These are phyloP conservation scores for Dioscorea cayenensis DNA, from an alignment of 116 monocot species.

Conservation along the genomic window DNA sequence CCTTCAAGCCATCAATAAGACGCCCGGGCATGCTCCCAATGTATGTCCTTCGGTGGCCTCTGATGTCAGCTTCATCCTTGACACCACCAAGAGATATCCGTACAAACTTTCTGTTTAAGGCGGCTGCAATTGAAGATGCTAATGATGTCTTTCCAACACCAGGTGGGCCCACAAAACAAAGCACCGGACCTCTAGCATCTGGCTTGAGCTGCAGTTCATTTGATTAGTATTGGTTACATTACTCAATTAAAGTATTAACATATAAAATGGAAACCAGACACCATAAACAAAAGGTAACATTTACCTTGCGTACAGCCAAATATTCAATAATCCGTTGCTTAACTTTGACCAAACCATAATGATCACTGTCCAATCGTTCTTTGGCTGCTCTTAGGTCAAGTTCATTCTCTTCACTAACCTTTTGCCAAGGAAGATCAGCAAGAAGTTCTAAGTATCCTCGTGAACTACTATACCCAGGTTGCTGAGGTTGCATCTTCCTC, in stretches of 20 bases:
- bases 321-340: slow-evolving; percentile 99
- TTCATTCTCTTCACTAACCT: slow-evolving; percentile 84
- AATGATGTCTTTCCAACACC: slow-evolving; percentile 99
- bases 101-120: slow-evolving; percentile 87
- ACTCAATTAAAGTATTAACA: not conserved
- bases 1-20: slow-evolving; percentile 97
- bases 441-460: slow-evolving; percentile 88
- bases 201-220: slow-evolving; percentile 83
- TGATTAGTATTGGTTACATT: not conserved
- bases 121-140: slow-evolving; percentile 94
- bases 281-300: not conserved
- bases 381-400: slow-evolving; percentile 84
- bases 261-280: not conserved
- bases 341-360: slow-evolving; percentile 87
- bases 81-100: slow-evolving; percentile 98
- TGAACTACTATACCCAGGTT: slow-evolving; percentile 98
- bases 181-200: slow-evolving; percentile 90
- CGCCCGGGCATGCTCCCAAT: slow-evolving; percentile 99
- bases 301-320: slow-evolving; percentile 94
- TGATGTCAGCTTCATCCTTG: slow-evolving; percentile 98
- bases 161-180: slow-evolving; percentile 98
- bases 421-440: slow-evolving; percentile 99
- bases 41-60: slow-evolving; percentile 97
- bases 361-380: slow-evolving; percentile 83
- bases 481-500: slow-evolving; percentile 98